Evolutionary conservation across 139 green algal species (phyloP).

Genomic region (Chlamydomonas urium): DNA sequence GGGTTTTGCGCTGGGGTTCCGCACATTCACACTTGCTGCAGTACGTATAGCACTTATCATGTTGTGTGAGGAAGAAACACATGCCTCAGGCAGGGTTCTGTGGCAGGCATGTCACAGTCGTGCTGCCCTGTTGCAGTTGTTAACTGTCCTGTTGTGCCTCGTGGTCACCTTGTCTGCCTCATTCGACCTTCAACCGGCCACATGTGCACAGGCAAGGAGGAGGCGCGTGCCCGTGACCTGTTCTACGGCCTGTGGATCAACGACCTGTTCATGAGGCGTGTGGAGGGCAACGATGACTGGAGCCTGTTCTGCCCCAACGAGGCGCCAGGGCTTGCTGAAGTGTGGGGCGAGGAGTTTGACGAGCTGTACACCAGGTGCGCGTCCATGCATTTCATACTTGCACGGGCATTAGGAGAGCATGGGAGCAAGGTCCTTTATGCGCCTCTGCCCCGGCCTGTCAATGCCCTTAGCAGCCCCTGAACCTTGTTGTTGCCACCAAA

Average conservation of each 20-base stretch:
- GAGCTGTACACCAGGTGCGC: constrained; percentile 76
- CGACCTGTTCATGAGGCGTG: constrained; percentile 94
- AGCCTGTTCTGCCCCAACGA: constrained; percentile 98
- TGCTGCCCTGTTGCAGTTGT: not conserved
- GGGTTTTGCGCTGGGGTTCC: constrained; percentile 53
- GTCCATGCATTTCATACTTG: too few species aligned
- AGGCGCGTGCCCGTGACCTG: constrained; percentile 90
- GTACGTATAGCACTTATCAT: too few species aligned
- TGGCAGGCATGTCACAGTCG: too few species aligned
- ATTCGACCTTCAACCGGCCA: not conserved
- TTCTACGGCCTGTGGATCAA: constrained; percentile 98
- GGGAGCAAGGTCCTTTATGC: too few species aligned
- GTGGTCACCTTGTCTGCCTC: not conserved
- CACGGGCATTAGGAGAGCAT: too few species aligned
- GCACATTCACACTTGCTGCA: too few species aligned
- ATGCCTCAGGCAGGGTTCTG: too few species aligned
- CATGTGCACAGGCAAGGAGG: constrained; percentile 47
- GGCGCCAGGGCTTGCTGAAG: constrained; percentile 87
- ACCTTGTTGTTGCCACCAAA: too few species aligned
- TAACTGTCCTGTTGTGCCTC: not conserved
- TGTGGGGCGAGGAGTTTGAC: constrained; percentile 92
- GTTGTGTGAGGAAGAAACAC: too few species aligned
- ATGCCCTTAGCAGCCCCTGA: too few species aligned
- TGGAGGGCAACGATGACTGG: constrained; percentile 85
- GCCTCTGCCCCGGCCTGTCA: too few species aligned